Conservation (phyloP, 2,329 filamentous ascomycete genomes). For the Cadophora gregata region DNA sequence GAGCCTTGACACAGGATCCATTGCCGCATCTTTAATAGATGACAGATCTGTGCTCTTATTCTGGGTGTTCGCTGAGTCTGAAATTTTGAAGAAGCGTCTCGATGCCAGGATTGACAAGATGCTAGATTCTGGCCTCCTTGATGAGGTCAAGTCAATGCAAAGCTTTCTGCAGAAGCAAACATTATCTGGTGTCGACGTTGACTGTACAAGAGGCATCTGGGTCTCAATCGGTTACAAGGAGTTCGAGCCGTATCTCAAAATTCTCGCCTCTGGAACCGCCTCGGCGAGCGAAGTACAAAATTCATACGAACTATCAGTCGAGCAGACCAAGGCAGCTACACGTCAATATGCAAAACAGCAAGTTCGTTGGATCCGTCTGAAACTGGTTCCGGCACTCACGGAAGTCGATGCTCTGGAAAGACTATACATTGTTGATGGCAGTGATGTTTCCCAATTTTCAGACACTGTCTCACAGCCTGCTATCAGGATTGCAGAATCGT, state of each 20-base stretch:
- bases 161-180: conserved; percentile 52
- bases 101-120: conserved; percentile 84
- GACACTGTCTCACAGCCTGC: conserved; percentile 71
- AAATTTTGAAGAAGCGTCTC: conserved; percentile 72
- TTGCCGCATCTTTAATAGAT: not conserved
- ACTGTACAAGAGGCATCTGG: conserved; percentile 87
- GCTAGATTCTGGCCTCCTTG: conserved; percentile 69
- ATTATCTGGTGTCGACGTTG: conserved; percentile 60
- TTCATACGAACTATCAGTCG: conserved; percentile 65
- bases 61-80: conserved; percentile 82
- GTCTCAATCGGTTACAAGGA: conserved; percentile 97
- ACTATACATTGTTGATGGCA: conserved; percentile 84
- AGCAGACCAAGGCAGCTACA: conserved; percentile 81
- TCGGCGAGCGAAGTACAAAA: conserved; percentile 53
- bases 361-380: conserved; percentile 83
- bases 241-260: conserved; percentile 73
- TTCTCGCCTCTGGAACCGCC: conserved; percentile 45
- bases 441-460: conserved; percentile 67
- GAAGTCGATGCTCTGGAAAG: conserved; percentile 58
- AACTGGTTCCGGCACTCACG: conserved; percentile 73
- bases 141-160: conserved; percentile 63
- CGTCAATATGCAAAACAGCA: conserved; percentile 88
- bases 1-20: conserved; percentile 5
- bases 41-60: conserved; percentile 60
- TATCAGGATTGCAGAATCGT: conserved; percentile 62